Conservation (phyloP, 495 filamentous ascomycete species). For the Xylaria intraflava region DNA sequence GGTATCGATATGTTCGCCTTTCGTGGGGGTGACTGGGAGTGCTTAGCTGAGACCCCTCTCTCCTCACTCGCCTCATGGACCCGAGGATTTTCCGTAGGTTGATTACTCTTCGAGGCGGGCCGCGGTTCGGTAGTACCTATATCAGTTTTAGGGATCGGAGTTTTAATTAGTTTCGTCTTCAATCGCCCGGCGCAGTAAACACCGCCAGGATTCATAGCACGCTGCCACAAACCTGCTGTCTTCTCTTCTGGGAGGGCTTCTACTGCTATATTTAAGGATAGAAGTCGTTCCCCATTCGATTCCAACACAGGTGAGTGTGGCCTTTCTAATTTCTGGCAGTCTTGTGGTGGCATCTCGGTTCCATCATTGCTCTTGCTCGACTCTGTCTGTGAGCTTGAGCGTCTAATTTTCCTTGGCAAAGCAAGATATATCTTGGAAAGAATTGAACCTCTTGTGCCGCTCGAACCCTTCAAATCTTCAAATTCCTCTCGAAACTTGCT, state of each 20-base stretch:
- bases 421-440: slow-evolving; percentile 30
- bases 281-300: not conserved
- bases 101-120: not conserved
- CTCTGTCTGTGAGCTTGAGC: slow-evolving; percentile 11
- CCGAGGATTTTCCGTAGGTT: not conserved
- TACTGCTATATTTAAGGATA: not conserved
- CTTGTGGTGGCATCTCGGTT: not conserved
- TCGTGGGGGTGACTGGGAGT: not conserved
- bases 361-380: slow-evolving; percentile 13
- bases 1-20: not conserved
- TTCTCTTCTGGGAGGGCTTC: not conserved
- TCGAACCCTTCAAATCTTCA: slow-evolving; percentile 11
- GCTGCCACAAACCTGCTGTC: not conserved
- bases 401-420: slow-evolving; percentile 21
- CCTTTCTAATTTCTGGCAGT: not conserved
- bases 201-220: not conserved
- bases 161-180: not conserved
- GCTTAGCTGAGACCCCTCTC: not conserved
- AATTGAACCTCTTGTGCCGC: slow-evolving; percentile 22
- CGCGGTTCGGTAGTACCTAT: not conserved
- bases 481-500: slow-evolving; percentile 31
- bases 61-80: not conserved
- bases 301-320: not conserved
- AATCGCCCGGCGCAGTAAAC: not conserved
- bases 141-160: not conserved